Conservation (phyloP, 345 rosid genomes). For the Lepidium africanum region DNA sequence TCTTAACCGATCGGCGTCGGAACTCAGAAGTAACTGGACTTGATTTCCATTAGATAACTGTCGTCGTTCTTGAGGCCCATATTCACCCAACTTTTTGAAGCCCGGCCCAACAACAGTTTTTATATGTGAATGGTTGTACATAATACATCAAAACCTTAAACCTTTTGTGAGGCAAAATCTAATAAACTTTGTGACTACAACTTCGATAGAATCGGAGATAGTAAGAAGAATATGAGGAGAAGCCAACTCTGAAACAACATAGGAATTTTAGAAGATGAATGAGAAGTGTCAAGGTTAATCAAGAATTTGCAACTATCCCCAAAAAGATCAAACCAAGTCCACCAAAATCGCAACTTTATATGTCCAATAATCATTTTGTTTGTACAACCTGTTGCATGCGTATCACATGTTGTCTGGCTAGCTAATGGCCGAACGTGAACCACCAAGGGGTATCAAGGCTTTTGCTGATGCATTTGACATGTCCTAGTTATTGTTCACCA, state of each 20-base stretch:
- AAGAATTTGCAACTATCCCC: conserved; percentile 48
- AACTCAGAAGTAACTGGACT: not conserved
- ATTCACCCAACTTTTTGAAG: not conserved
- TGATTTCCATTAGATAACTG: not conserved
- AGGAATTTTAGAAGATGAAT: conserved; percentile 21
- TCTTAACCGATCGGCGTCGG: conserved; percentile 5
- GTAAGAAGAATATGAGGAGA: conserved; percentile 9
- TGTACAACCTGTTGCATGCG: conserved; percentile 82
- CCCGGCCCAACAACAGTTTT: conserved; percentile 2
- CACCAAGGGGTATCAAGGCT: conserved; percentile 59
- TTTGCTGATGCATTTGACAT: conserved; percentile 60
- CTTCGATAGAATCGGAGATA: not conserved
- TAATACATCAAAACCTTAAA: not conserved
- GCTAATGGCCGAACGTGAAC: conserved; percentile 60
- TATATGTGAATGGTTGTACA: not conserved
- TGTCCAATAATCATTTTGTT: conserved; percentile 77
- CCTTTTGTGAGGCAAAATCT: not conserved
- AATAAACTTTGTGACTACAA: not conserved
- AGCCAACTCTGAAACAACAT: not conserved
- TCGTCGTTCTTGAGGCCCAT: not conserved
- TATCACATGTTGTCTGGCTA: conserved; percentile 83
- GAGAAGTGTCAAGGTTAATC: conserved; percentile 48
- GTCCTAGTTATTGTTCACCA: conserved; percentile 60
- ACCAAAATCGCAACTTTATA: conserved; percentile 73
- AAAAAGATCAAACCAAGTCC: conserved; percentile 80